These are phyloP conservation scores for Alternaria hordeiaustralica DNA, from an alignment of 2,329 filamentous ascomycete genomes.

Conservation along the genomic window DNA sequence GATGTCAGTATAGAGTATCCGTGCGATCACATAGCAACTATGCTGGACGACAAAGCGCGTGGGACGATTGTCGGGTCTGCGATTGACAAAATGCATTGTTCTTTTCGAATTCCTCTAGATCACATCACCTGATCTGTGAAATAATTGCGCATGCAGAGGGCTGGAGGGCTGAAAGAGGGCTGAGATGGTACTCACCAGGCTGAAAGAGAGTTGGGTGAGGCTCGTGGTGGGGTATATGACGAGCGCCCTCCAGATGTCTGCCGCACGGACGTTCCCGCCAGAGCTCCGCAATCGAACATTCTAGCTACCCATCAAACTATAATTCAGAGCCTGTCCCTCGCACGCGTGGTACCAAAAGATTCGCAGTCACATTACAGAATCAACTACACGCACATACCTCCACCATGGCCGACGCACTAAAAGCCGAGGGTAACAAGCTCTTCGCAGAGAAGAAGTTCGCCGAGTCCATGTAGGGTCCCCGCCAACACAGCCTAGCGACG, in stretches of 20 bases:
- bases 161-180: constrained; percentile 11
- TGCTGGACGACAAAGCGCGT: background rate
- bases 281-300: constrained; percentile 41
- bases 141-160: background rate
- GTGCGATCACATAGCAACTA: background rate
- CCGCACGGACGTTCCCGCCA: constrained; percentile 16
- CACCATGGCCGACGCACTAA: constrained; percentile 78
- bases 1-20: background rate
- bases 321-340: constrained; percentile 42
- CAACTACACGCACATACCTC: background rate
- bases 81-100: background rate
- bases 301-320: constrained; percentile 42
- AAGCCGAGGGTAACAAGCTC: constrained; percentile 97
- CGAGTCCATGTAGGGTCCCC: constrained; percentile 81
- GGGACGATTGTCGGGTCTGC: background rate
- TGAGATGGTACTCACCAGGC: constrained; percentile 8
- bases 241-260: constrained; percentile 25
- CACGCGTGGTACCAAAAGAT: constrained; percentile 19
- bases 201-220: constrained; percentile 9
- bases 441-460: constrained; percentile 97
- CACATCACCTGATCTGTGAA: background rate
- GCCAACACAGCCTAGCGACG: constrained; percentile 14
- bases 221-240: constrained; percentile 17
- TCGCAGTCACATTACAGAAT: constrained; percentile 1
- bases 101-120: background rate